Base-by-base conservation (phyloP, 2,329 filamentous ascomycete species). In the Xylariaceae sp. region DNA sequence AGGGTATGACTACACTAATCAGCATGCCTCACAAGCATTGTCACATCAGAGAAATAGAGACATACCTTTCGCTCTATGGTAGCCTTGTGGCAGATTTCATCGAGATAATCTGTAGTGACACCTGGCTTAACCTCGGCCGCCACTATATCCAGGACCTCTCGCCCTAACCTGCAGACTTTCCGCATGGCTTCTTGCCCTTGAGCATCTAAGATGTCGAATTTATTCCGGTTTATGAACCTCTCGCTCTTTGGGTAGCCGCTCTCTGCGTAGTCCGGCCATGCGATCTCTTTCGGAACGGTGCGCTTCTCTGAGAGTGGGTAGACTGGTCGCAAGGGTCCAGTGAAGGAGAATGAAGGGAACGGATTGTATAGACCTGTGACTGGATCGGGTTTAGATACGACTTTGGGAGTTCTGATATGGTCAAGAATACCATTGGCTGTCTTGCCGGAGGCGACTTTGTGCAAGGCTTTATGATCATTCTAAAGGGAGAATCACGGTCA, bases 51-150 rank as follows among this genome's bases (percentile, higher is more conserved):
- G 13, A 36, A 18, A 16, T 23, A n/a, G 4, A 8, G n/a, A 30
- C 89, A 76, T 76, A 97, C 93, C 63, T 97, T 84, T 74, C 94
- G 84, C 75, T 97, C 93, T 61, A 97, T 78, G 70, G 91, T 97
- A 45, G 93, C 94, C 65, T 96, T 91, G 78, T 99, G 94, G 33
- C 96, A 92, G 58, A 97, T 80, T 74, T 95, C 88, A 69, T 99
- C 94, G 54, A 99, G 91, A 66, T 95, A 87, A 70, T 99, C 94
- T 6, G 94, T 97, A 6, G 93, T 97, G 27, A 97, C 88, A 42
- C 94, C 94, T n/a, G 94, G 93, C 69, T 86, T 88, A 39, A 89
- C 76, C 45, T 88, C 93, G 11, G 87, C 85, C 0, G 91, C 94
- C 1, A 92, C 91, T 68, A 96, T 89, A 72, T 99, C 94, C 58